Conservation (phyloP, 2,329 filamentous ascomycete genomes). For the Zasmidium cellare region DNA sequence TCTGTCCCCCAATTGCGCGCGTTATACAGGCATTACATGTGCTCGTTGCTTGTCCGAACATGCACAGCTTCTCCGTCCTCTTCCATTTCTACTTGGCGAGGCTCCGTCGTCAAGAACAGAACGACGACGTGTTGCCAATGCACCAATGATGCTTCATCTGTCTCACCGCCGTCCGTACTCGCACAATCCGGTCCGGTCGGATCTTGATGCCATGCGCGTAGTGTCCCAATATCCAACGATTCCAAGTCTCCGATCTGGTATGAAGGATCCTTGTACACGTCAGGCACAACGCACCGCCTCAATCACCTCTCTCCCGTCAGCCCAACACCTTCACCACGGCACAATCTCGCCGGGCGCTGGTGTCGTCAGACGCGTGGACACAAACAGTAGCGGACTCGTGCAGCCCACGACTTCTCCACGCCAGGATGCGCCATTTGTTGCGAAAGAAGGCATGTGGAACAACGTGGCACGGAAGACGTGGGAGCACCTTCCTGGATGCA, state of each 20-base stretch:
- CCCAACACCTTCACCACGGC: neutral
- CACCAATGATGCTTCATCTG: neutral
- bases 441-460: neutral
- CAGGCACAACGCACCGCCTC: neutral
- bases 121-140: neutral
- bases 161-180: neutral
- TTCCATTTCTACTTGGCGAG: neutral
- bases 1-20: neutral
- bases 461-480: neutral
- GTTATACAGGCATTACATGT: neutral
- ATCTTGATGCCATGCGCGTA: neutral
- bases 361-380: neutral
- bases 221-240: neutral
- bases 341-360: neutral
- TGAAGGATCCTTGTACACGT: neutral
- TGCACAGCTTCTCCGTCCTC: neutral
- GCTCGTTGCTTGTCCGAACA: neutral
- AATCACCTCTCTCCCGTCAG: neutral
- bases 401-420: neutral
- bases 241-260: neutral
- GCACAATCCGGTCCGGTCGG: neutral
- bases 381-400: neutral
- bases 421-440: neutral
- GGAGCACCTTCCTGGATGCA: neutral
- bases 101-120: too few relatives aligned